These are phyloP conservation scores for Canna indica DNA, from an alignment of 176 grass and related monocot species.

Conservation along the genomic window DNA sequence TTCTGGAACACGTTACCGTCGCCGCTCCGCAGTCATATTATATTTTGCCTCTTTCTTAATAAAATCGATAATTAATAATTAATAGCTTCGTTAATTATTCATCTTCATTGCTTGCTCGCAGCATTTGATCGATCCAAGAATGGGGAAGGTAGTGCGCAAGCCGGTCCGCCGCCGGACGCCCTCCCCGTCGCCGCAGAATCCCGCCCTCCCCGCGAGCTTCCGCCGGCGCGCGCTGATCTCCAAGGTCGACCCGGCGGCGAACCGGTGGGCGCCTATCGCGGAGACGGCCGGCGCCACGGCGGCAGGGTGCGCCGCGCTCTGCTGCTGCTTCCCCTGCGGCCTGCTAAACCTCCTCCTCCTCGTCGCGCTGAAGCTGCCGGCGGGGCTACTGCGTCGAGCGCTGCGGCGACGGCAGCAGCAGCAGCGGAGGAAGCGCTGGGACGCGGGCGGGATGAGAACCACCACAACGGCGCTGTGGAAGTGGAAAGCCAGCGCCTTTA, in stretches of 20 bases:
- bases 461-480: no score
- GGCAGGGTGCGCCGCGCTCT: slow-evolving; percentile 5
- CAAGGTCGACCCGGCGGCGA: not conserved
- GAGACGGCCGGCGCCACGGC: slow-evolving; percentile 1
- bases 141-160: not conserved
- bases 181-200: not conserved
- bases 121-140: not conserved
- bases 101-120: not conserved
- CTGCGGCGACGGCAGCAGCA: no score
- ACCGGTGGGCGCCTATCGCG: not conserved
- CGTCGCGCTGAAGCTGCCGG: not conserved
- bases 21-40: not conserved
- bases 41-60: not conserved
- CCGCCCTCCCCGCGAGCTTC: not conserved
- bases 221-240: not conserved
- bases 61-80: no score
- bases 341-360: not conserved
- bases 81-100: no score
- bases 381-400: not conserved
- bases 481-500: not conserved
- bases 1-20: not conserved
- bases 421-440: not conserved
- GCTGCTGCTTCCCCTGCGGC: slow-evolving; percentile 10
- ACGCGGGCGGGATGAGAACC: not conserved
- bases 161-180: not conserved